Percentiles rank a stretch among this genome's conserved stretches.
Conservation (phyloP, 495 filamentous ascomycete species). For the Penicillium pancosmium region DNA sequence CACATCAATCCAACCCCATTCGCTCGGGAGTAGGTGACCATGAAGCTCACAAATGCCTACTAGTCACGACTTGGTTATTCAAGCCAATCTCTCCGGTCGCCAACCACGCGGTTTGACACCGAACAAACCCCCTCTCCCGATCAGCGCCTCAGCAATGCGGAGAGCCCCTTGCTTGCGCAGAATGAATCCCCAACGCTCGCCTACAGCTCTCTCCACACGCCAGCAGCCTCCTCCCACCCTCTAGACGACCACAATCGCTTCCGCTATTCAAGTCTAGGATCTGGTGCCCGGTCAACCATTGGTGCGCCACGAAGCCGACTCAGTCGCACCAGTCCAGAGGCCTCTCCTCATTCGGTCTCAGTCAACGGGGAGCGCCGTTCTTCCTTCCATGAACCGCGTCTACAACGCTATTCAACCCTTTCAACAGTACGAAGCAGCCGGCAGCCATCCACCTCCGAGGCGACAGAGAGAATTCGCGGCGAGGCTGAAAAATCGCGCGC, state of each 20-base stretch:
- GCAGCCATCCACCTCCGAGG: conserved; percentile 53
- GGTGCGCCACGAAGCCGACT: conserved; percentile 43
- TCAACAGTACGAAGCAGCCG: conserved; percentile 52
- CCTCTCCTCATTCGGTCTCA: conserved; percentile 47
- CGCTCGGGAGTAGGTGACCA: not conserved
- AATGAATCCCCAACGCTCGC: conserved; percentile 42
- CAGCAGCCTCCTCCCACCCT: conserved; percentile 53
- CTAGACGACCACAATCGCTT: conserved; percentile 49
- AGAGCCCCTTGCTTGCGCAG: conserved; percentile 49
- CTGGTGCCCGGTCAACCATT: conserved; percentile 49
- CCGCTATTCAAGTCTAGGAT: conserved; percentile 40
- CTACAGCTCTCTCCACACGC: conserved; percentile 39
- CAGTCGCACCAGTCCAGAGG: conserved; percentile 43
- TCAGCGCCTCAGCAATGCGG: conserved; percentile 44
- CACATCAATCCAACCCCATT: not conserved
- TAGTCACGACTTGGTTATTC: conserved; percentile 50
- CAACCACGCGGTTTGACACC: conserved; percentile 33
- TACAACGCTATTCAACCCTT: conserved; percentile 57
- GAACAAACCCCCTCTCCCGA: conserved; percentile 48
- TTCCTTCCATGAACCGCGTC: conserved; percentile 48
- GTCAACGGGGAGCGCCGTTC: conserved; percentile 47
- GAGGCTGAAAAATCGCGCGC: conserved; percentile 54
- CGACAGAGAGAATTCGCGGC: conserved; percentile 36
- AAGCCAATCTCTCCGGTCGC: conserved; percentile 41
- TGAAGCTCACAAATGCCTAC: conserved; percentile 2